Base-by-base conservation (phyloP, 2,329 filamentous ascomycete genomes). In the Colletotrichum salicis region DNA sequence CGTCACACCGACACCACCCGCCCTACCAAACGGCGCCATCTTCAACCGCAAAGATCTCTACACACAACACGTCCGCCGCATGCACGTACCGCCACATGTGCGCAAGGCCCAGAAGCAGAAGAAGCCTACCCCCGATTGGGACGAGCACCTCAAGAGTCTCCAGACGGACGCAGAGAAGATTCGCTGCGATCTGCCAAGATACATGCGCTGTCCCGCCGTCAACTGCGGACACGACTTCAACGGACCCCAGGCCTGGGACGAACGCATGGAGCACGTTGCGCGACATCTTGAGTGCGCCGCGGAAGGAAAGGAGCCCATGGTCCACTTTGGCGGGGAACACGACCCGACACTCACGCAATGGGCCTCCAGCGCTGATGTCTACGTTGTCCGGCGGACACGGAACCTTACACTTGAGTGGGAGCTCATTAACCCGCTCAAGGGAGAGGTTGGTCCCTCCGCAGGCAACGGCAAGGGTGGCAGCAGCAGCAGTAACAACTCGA, bases 41-140 rank as follows among this genome's bases (percentile, higher is more conserved):
- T 97, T 97, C 85, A 97, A 97, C 82, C 92, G 95, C 77, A 97
- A 97, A 79, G 95, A 98, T 77, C 89, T 98, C 11, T 97, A 95
- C 83, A 94, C 92, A 0, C 94, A 97, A 77, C 96, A 98, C 78
- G 87, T 96, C 2, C 89, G 94, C 6, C 92, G 96, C 58, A 97
- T 97, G 94, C 95, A 98, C 79, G 85, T 88, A 0, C 87, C 89
- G 0, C 80, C 86, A 66, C 73, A 80, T 2, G 76, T 83, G 57
- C 83, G 82, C 70, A 83, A 81, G 64, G 78, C 81, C 67, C 76
- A 80, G 31, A 82, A 81, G 70, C 78, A 78, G 71, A 85, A 81
- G 76, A 80, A 76, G 73, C 75, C 72, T 2, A 51, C 73, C 4
- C 75, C 77, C 1, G 82, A 84, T 15, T 86, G 84, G 82, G 89